Evolutionary conservation across 2,329 filamentous ascomycete genomes (phyloP).

Genomic region (Calonectria multiphialidica): DNA sequence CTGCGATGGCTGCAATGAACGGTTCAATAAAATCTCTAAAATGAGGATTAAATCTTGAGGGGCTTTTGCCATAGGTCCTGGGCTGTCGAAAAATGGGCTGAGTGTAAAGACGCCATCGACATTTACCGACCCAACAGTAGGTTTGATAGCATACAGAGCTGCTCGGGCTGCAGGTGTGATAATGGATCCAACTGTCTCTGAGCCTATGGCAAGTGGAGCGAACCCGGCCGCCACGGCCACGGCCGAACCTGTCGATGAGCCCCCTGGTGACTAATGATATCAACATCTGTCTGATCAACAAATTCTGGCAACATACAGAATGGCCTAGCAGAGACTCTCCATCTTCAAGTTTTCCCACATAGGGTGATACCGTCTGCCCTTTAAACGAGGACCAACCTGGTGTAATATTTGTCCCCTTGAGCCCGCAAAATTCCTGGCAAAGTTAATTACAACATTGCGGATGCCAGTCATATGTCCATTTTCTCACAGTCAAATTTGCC

Average conservation of each 20-base stretch:
- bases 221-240: slow-evolving; percentile 48
- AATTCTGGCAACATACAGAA: slow-evolving; percentile 22
- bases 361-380: slow-evolving; percentile 45
- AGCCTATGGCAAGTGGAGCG: slow-evolving; percentile 46
- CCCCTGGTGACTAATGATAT: slow-evolving; percentile 41
- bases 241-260: slow-evolving; percentile 50
- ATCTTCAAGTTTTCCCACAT: slow-evolving; percentile 36
- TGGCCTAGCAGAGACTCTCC: slow-evolving; percentile 24
- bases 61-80: slow-evolving; percentile 14
- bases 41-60: not conserved
- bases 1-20: not conserved
- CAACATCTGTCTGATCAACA: not conserved
- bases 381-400: slow-evolving; percentile 25
- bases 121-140: slow-evolving; percentile 26
- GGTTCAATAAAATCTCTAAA: not conserved
- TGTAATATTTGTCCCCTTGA: slow-evolving; percentile 4
- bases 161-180: slow-evolving; percentile 36
- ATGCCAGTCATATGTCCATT: too few relatives aligned
- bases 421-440: slow-evolving; percentile 9
- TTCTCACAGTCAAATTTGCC: slow-evolving; percentile 26
- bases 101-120: not conserved
- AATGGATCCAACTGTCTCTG: slow-evolving; percentile 49
- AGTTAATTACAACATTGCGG: too few relatives aligned
- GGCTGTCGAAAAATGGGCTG: slow-evolving; percentile 2
- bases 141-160: slow-evolving; percentile 45